Evolutionary conservation across 331 rosid genomes (phyloP).

Genomic region (Acacia concinna): DNA sequence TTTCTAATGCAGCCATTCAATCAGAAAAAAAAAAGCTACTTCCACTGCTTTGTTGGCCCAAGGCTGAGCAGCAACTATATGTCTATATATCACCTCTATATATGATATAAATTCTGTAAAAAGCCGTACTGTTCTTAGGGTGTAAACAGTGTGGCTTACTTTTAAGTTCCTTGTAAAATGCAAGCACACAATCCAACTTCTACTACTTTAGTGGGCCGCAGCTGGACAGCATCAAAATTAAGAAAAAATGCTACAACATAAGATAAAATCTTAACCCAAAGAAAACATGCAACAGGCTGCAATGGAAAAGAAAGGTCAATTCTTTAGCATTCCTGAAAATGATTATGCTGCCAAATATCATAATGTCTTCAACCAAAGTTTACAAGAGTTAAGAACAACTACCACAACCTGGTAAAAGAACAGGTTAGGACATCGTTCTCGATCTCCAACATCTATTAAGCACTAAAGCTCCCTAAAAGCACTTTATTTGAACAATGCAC

Average conservation of each 20-base stretch:
- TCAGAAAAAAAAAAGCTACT: background rate
- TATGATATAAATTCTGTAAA: background rate
- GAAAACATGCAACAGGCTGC: background rate
- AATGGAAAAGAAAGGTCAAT: background rate
- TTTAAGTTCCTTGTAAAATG: background rate
- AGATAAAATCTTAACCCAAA: background rate
- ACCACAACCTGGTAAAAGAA: background rate
- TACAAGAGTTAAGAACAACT: background rate
- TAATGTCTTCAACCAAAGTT: background rate
- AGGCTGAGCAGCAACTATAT: background rate
- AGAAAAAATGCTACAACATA: background rate
- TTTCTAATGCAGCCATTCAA: background rate
- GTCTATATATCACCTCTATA: background rate
- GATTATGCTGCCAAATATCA: background rate
- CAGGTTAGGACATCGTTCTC: background rate
- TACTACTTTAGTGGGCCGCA: background rate
- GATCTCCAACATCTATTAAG: conserved; percentile 9
- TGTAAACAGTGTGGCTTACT: background rate
- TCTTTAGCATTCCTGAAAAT: conserved; percentile 13
- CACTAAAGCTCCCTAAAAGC: background rate
- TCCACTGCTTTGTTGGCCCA: conserved; percentile 1
- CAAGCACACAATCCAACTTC: background rate
- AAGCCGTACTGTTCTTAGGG: background rate
- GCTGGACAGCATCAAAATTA: background rate
- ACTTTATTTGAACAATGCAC: background rate